Evolutionary conservation across 768 basidiomycete species (phyloP).

Genomic region (Mycena polygramma): DNA sequence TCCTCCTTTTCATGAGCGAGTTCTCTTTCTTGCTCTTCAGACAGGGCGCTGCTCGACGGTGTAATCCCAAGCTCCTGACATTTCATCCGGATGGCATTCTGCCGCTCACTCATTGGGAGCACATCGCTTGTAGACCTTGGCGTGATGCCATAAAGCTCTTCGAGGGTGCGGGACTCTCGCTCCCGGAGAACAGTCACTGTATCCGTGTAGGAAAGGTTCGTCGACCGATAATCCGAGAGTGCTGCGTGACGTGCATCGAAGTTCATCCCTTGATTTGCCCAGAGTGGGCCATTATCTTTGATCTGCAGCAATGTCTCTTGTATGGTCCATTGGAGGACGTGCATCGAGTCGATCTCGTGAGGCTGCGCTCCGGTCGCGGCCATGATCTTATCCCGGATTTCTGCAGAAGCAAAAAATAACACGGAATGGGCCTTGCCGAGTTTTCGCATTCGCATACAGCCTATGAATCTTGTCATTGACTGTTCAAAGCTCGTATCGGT

Average conservation of each 20-base stretch:
- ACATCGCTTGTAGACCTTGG: neutral
- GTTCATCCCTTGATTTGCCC: conserved; percentile 30
- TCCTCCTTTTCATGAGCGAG: conserved; percentile 29
- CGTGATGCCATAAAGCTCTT: conserved; percentile 25
- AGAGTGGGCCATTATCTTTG: conserved; percentile 20
- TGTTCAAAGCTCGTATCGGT: neutral
- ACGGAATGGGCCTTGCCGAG: conserved; percentile 60
- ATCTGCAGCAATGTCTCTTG: conserved; percentile 23
- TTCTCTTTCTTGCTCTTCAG: conserved; percentile 31
- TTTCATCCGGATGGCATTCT: neutral
- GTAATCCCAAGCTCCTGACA: conserved; percentile 10
- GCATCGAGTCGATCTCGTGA: conserved; percentile 19
- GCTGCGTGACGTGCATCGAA: conserved; percentile 25
- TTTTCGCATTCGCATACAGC: conserved; percentile 68
- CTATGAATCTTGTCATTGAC: conserved; percentile 42
- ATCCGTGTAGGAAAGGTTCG: neutral
- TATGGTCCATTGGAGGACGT: conserved; percentile 25
- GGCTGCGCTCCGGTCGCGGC: neutral
- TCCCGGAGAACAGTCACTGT: conserved; percentile 5
- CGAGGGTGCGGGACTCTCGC: conserved; percentile 22
- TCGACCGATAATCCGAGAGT: neutral
- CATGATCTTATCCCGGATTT: conserved; percentile 17
- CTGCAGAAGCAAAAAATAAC: conserved; percentile 25
- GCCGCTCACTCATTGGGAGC: neutral
- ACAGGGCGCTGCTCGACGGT: conserved; percentile 2